Conservation (phyloP, 495 filamentous ascomycete genomes). For the Penicillium silybi region DNA sequence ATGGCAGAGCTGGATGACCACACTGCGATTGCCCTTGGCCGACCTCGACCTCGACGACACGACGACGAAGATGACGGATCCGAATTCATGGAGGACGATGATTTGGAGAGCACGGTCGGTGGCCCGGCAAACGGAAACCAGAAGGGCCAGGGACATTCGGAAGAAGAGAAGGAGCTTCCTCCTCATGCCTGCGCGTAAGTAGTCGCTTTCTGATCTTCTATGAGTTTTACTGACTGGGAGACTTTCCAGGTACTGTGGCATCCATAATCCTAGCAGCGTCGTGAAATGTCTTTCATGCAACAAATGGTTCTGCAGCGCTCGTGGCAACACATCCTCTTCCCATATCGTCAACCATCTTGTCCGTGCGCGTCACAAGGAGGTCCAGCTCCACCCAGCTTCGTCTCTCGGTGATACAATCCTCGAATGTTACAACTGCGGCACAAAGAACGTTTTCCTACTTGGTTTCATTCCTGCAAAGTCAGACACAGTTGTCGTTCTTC, state of each 20-base stretch:
- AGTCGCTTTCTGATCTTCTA: background rate
- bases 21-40: constrained; percentile 57
- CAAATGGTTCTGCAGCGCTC: constrained; percentile 99
- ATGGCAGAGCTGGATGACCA: constrained; percentile 73
- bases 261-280: constrained; percentile 90
- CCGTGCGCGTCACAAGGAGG: constrained; percentile 96
- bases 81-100: constrained; percentile 82
- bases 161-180: constrained; percentile 90
- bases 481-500: constrained; percentile 93
- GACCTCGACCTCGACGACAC: constrained; percentile 65
- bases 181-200: constrained; percentile 95
- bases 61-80: constrained; percentile 85
- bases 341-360: constrained; percentile 99
- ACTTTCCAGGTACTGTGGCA: constrained; percentile 80
- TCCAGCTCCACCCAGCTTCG: constrained; percentile 91
- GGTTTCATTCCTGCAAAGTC: constrained; percentile 99
- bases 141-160: constrained; percentile 58
- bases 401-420: constrained; percentile 95
- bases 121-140: constrained; percentile 70
- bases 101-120: constrained; percentile 87
- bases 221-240: constrained; percentile 10
- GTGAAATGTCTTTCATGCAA: constrained; percentile 93
- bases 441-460: constrained; percentile 98
- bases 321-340: constrained; percentile 92
- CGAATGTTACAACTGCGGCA: constrained; percentile 99